Evolutionary conservation across 75 land plant genomes (phyloP).

Genomic region (Adiantum capillusveneris): DNA sequence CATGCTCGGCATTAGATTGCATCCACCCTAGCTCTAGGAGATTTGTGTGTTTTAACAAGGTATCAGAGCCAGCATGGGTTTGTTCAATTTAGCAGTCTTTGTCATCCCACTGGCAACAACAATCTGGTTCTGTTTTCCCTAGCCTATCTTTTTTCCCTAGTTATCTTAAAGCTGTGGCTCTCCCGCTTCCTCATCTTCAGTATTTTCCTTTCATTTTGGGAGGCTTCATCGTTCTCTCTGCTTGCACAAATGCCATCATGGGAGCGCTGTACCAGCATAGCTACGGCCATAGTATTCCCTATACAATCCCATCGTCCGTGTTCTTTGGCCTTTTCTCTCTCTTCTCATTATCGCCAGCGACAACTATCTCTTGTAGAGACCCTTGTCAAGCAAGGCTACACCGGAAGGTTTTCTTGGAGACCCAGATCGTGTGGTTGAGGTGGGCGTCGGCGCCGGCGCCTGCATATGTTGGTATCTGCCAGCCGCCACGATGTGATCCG

Average conservation of each 20-base stretch:
- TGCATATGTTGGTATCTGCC: too few species aligned
- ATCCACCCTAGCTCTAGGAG: too few species aligned
- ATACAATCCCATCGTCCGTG: slow-evolving; percentile 48
- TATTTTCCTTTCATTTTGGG: slow-evolving; percentile 63
- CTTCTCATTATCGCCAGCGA: slow-evolving; percentile 15
- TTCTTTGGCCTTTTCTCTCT: slow-evolving; percentile 43
- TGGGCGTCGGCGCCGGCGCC: too few species aligned
- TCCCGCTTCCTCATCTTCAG: slow-evolving; percentile 26
- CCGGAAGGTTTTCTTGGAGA: too few species aligned
- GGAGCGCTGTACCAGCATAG: slow-evolving; percentile 95
- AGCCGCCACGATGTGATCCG: too few species aligned
- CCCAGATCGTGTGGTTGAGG: too few species aligned
- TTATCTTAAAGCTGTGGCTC: slow-evolving; percentile 71
- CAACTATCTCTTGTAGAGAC: slow-evolving; percentile 47
- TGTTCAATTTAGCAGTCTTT: slow-evolving; percentile 36
- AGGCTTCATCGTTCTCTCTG: slow-evolving; percentile 81
- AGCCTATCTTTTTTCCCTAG: slow-evolving; percentile 47
- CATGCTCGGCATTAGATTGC: too few species aligned
- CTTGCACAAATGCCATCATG: slow-evolving; percentile 93
- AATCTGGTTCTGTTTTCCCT: slow-evolving; percentile 74
- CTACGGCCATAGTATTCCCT: slow-evolving; percentile 81
- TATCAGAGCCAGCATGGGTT: slow-evolving; percentile 53
- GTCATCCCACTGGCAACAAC: slow-evolving; percentile 92
- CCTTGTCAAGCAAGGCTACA: too few species aligned
- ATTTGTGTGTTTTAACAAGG: too few species aligned